Evolutionary conservation across 495 filamentous ascomycete genomes (phyloP).

Genomic region (Penicillium canariense): DNA sequence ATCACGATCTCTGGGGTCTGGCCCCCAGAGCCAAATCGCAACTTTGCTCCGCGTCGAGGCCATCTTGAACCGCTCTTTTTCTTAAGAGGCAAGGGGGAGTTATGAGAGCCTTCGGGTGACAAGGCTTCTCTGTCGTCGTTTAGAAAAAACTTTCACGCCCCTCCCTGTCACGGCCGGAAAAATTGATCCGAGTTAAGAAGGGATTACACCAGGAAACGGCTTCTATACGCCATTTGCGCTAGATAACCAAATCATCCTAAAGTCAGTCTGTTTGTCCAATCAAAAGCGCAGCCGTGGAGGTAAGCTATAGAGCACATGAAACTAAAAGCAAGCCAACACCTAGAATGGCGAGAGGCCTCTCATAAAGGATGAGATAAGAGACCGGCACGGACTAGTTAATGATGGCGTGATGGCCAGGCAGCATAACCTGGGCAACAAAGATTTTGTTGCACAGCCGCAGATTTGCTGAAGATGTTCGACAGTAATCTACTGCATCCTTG

Average conservation of each 20-base stretch:
- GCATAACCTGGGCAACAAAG: not conserved
- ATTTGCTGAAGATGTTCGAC: not conserved
- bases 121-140: not conserved
- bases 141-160: not conserved
- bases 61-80: constrained; percentile 5
- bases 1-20: constrained; percentile 26
- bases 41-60: constrained; percentile 10
- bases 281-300: not conserved
- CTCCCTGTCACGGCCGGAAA: not conserved
- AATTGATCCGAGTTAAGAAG: not conserved
- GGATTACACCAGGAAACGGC: not conserved
- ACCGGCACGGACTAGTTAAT: not conserved
- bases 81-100: not conserved
- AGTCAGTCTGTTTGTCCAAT: not conserved
- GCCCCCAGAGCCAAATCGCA: constrained; percentile 32
- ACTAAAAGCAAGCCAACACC: not conserved
- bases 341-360: not conserved
- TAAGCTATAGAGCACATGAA: too few relatives aligned
- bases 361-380: not conserved
- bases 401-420: not conserved
- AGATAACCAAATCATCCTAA: not conserved
- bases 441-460: not conserved
- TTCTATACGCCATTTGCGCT: not conserved
- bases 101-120: not conserved
- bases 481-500: not conserved